Evolutionary conservation across 169 alveolate species (phyloP).

Genomic region (Theileria orientalis): DNA sequence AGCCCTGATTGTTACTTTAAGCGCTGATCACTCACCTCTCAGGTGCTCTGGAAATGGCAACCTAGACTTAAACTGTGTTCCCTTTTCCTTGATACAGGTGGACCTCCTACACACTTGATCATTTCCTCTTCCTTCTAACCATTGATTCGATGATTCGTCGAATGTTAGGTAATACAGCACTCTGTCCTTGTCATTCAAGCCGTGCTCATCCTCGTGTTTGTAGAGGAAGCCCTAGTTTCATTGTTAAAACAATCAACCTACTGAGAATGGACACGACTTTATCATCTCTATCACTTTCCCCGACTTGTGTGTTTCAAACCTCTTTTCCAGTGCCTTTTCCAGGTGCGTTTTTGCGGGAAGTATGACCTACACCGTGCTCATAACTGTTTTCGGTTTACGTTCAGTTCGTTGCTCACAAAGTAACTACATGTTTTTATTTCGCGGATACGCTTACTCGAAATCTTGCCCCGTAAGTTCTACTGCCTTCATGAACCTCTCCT

Average conservation of each 20-base stretch:
- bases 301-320: slow-evolving; percentile 71
- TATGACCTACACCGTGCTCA: slow-evolving; percentile 60
- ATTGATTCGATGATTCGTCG: slow-evolving; percentile 49
- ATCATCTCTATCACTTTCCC: slow-evolving; percentile 71
- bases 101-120: slow-evolving; percentile 63
- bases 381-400: slow-evolving; percentile 61
- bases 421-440: neutral
- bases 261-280: slow-evolving; percentile 71
- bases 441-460: slow-evolving; percentile 25
- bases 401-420: slow-evolving; percentile 78
- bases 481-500: slow-evolving; percentile 53
- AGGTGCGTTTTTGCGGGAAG: slow-evolving; percentile 60
- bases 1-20: slow-evolving; percentile 34
- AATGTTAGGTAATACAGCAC: slow-evolving; percentile 58
- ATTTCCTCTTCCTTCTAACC: no score
- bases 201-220: slow-evolving; percentile 60
- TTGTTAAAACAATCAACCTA: neutral
- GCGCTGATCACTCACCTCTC: slow-evolving; percentile 43
- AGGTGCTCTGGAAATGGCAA: slow-evolving; percentile 74
- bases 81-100: slow-evolving; percentile 59
- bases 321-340: slow-evolving; percentile 53
- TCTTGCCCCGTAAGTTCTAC: slow-evolving; percentile 40
- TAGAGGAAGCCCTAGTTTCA: slow-evolving; percentile 50
- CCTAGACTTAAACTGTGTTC: slow-evolving; percentile 64
- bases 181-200: slow-evolving; percentile 44